Evolutionary conservation across 129 eudicot genomes (phyloP).

Genomic region (Calendula officinalis): DNA sequence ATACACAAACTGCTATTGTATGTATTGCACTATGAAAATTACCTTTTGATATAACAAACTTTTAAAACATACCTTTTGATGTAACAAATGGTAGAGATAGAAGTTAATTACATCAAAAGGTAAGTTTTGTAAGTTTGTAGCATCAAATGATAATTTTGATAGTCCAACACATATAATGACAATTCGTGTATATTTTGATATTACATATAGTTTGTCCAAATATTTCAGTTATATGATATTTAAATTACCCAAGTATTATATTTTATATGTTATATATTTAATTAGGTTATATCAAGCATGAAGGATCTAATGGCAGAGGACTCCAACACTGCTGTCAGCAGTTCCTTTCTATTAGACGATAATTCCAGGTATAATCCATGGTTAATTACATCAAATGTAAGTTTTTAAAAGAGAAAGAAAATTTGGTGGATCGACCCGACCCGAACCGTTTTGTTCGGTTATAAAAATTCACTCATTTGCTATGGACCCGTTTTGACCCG

Average conservation of each 20-base stretch:
- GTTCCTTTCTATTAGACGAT: constrained; percentile 80
- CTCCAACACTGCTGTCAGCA: constrained; percentile 53
- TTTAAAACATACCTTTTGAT: too few relatives aligned
- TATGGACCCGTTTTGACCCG: background rate
- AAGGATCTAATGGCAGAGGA: constrained; percentile 81
- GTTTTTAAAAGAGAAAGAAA: background rate
- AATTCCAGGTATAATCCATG: constrained; percentile 55
- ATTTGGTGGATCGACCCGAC: background rate
- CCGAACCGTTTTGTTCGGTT: background rate
- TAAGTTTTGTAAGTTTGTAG: too few relatives aligned
- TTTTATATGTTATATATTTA: background rate
- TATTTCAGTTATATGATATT: background rate
- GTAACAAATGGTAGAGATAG: too few relatives aligned
- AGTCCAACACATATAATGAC: too few relatives aligned
- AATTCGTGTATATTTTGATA: too few relatives aligned
- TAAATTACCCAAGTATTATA: background rate
- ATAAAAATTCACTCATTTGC: background rate
- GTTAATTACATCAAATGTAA: background rate
- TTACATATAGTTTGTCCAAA: background rate
- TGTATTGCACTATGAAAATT: background rate
- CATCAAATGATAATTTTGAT: too few relatives aligned
- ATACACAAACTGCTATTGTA: too few relatives aligned
- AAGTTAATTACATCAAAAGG: too few relatives aligned
- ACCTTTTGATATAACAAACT: too few relatives aligned
- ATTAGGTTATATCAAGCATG: constrained; percentile 82